These are phyloP conservation scores for Suillus brevipes DNA, from an alignment of 768 basidiomycete species.

Conservation along the genomic window DNA sequence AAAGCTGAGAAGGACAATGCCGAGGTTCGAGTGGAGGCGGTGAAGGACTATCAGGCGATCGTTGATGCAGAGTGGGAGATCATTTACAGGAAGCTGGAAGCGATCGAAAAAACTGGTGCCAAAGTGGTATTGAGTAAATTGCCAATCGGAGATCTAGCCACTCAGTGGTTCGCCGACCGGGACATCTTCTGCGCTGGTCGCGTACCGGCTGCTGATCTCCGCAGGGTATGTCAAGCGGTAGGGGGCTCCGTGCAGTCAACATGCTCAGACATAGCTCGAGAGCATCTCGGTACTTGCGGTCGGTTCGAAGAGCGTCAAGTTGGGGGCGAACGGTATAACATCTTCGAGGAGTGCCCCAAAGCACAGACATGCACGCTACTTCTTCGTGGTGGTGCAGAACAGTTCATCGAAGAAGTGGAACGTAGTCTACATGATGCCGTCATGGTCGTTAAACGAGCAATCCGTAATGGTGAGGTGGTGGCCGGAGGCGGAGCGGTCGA, in stretches of 20 bases:
- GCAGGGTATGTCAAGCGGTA: constrained; percentile 92
- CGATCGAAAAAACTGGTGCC: constrained; percentile 94
- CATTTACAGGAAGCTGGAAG: constrained; percentile 95
- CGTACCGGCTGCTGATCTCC: constrained; percentile 85
- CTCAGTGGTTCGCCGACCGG: constrained; percentile 98
- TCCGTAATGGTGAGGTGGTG: constrained; percentile 93
- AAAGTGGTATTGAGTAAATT: constrained; percentile 97
- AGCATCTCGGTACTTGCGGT: constrained; percentile 94
- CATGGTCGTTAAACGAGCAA: constrained; percentile 99
- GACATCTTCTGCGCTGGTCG: constrained; percentile 99
- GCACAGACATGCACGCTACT: constrained; percentile 95
- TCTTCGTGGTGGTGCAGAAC: constrained; percentile 91
- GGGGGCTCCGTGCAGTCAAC: constrained; percentile 96
- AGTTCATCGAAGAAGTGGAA: constrained; percentile 98
- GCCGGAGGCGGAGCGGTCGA: constrained; percentile 98
- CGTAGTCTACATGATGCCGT: constrained; percentile 97
- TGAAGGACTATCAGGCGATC: constrained; percentile 98
- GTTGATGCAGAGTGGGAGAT: constrained; percentile 99
- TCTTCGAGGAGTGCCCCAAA: constrained; percentile 90
- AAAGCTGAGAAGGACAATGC: constrained; percentile 99
- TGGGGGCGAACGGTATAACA: constrained; percentile 94
- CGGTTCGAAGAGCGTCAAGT: constrained; percentile 92
- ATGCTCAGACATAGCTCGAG: constrained; percentile 84
- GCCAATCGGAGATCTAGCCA: constrained; percentile 97
- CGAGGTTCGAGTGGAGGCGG: constrained; percentile 94